A percentile compares a stretch with the other conserved stretches of the same genome.
Conservation (phyloP, 768 basidiomycete species). For the Lactarius vividus region DNA sequence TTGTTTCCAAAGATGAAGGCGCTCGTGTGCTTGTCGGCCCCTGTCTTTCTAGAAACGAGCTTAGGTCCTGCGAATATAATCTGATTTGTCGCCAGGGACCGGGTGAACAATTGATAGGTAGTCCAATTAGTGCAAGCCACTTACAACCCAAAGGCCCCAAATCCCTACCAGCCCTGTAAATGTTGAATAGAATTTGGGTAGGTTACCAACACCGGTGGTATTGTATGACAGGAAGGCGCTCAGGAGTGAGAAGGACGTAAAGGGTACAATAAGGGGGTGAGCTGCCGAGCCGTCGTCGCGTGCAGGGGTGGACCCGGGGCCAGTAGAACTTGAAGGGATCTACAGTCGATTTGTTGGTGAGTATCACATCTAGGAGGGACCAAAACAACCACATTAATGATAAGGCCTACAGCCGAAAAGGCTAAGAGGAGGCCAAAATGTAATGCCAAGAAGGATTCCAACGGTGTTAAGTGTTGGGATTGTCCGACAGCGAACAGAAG, state of each 20-base stretch:
- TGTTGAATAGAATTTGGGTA: slow-evolving; percentile 51
- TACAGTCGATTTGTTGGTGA: slow-evolving; percentile 24
- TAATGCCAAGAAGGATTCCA: slow-evolving; percentile 68
- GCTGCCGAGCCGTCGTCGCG: slow-evolving; percentile 29
- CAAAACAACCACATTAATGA: slow-evolving; percentile 50
- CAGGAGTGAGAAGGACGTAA: slow-evolving; percentile 51
- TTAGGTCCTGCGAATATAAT: slow-evolving; percentile 59
- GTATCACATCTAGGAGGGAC: background rate
- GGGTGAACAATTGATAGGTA: background rate
- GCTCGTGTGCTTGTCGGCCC: slow-evolving; percentile 80
- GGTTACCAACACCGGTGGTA: slow-evolving; percentile 51
- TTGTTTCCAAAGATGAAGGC: slow-evolving; percentile 78
- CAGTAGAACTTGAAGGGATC: slow-evolving; percentile 46
- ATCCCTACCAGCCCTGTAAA: slow-evolving; percentile 52
- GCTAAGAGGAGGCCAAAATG: slow-evolving; percentile 63
- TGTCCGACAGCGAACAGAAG: slow-evolving; percentile 53
- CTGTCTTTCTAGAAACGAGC: slow-evolving; percentile 64
- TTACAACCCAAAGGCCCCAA: slow-evolving; percentile 72
- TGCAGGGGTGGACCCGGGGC: slow-evolving; percentile 30
- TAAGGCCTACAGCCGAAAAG: slow-evolving; percentile 51
- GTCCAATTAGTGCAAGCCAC: slow-evolving; percentile 32
- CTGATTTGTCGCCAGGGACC: slow-evolving; percentile 35
- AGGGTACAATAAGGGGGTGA: slow-evolving; percentile 65
- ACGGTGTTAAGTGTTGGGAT: slow-evolving; percentile 52
- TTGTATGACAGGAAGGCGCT: slow-evolving; percentile 69